Evolutionary conservation across 129 eudicot genomes (phyloP).

Genomic region (Artemisia argyi): DNA sequence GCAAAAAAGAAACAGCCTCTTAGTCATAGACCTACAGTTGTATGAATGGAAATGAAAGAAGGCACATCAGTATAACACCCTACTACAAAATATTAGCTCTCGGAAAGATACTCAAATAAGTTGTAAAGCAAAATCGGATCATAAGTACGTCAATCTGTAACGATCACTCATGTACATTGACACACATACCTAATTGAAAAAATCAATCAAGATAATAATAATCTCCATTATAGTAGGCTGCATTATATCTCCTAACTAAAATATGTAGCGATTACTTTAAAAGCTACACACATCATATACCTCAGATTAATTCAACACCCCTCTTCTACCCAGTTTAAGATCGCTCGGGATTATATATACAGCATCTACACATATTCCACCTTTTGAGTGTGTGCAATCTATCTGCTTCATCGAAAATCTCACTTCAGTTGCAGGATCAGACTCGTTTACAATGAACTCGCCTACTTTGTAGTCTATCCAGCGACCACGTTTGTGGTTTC

Average conservation of each 20-base stretch:
- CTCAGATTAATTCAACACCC: slow-evolving; percentile 38
- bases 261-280: too few species aligned
- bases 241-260: neutral
- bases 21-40: too few species aligned
- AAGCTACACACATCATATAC: too few species aligned
- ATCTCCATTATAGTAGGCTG: slow-evolving; percentile 33
- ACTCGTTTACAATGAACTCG: slow-evolving; percentile 58
- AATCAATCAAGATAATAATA: slow-evolving; percentile 31
- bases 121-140: slow-evolving; percentile 29
- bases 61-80: neutral
- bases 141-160: slow-evolving; percentile 1
- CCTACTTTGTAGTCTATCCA: slow-evolving; percentile 95
- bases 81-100: slow-evolving; percentile 2
- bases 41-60: neutral
- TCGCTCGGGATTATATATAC: slow-evolving; percentile 77
- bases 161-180: slow-evolving; percentile 25
- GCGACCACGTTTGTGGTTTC: slow-evolving; percentile 66
- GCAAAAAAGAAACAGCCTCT: too few species aligned
- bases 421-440: slow-evolving; percentile 61
- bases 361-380: slow-evolving; percentile 95
- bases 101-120: neutral
- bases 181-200: slow-evolving; percentile 2
- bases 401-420: slow-evolving; percentile 90
- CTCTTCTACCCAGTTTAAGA: slow-evolving; percentile 41
- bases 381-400: slow-evolving; percentile 97